Base-by-base conservation (phyloP, 345 rosid species). In the Eucalyptus curtisii region DNA sequence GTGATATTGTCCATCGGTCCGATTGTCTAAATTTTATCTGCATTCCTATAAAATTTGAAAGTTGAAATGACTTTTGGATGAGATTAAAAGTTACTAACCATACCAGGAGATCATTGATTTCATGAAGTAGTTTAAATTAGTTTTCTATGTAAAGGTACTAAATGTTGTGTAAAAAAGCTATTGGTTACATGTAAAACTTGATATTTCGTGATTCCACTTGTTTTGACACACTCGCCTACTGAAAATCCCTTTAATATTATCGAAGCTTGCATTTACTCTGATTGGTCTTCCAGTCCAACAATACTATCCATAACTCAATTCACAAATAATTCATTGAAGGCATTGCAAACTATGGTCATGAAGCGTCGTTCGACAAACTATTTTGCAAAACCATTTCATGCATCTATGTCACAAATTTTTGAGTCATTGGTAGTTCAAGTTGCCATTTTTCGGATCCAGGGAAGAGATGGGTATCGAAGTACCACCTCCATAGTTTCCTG, bases 191-290 rank as follows among this genome's bases (percentile, higher is more conserved):
- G 33, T 64, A 2, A 64, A 64, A 64, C 37, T 64, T 64, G 76
- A 14, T 64, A 15, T 64, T 64, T 15, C 0, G 10, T 64, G 37
- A 64, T 64, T 64, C 10, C 1, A 4, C 76, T n/a, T 7, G 20
- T n/a, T n/a, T 33, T 0, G 19, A 64, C 10, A 1, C 37, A n/a
- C 9, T 8, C 40, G 0, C 0, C 40, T n/a, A n/a, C 1, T 0
- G 4, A n/a, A 64, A 64, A 64, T n/a, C 76, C 19, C 5, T 64
- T 30, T n/a, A n/a, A 64, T 64, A n/a, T n/a, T n/a, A 33, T n/a
- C 20, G 0, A 64, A 64, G 19, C 2, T 0, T 0, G 19, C 10
- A n/a, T 64, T 64, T 64, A 0, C 76, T 30, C 0, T n/a, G 20
- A 64, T 64, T 0, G 10, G 37, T 13, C 71, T 64, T 64, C 33